These are phyloP conservation scores for Blepharisma undulans DNA, from an alignment of 169 alveolate genomes.

Conservation along the genomic window DNA sequence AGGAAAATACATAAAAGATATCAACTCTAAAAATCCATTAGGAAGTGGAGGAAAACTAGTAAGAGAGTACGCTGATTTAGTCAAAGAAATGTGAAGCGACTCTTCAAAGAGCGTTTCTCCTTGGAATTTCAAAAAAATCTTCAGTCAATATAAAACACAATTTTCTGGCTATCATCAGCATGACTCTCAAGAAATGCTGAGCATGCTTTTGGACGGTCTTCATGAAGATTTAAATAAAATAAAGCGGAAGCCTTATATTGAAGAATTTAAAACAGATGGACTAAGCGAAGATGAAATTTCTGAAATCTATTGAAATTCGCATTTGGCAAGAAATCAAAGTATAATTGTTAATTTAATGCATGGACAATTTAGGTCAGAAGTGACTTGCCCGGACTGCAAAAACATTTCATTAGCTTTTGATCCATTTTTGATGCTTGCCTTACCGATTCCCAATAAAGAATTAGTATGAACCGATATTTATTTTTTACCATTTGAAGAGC, in stretches of 20 bases:
- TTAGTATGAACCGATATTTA: not conserved
- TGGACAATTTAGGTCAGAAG: conserved; percentile 73
- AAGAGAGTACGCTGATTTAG: conserved; percentile 66
- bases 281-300: conserved; percentile 52
- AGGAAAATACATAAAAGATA: conserved; percentile 45
- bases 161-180: conserved; percentile 64
- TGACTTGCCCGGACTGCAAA: conserved; percentile 62
- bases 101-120: conserved; percentile 82
- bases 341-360: conserved; percentile 79
- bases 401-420: conserved; percentile 67
- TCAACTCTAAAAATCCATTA: conserved; percentile 48
- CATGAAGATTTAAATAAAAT: conserved; percentile 77
- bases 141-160: conserved; percentile 77
- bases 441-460: conserved; percentile 70
- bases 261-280: conserved; percentile 53
- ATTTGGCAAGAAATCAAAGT: conserved; percentile 71
- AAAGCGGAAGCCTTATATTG: conserved; percentile 70
- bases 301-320: conserved; percentile 68
- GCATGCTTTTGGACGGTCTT: conserved; percentile 69
- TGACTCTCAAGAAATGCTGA: conserved; percentile 68
- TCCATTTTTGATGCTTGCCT: conserved; percentile 67
- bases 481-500: not conserved
- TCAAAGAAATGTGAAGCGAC: conserved; percentile 81
- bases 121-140: conserved; percentile 84
- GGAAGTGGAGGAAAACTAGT: conserved; percentile 69